Percentiles rank a stretch among this genome's conserved stretches.
phyloP scores from a whole-genome alignment of 108 stramenopile genomes.

The Skeletonema potamos region DNA sequence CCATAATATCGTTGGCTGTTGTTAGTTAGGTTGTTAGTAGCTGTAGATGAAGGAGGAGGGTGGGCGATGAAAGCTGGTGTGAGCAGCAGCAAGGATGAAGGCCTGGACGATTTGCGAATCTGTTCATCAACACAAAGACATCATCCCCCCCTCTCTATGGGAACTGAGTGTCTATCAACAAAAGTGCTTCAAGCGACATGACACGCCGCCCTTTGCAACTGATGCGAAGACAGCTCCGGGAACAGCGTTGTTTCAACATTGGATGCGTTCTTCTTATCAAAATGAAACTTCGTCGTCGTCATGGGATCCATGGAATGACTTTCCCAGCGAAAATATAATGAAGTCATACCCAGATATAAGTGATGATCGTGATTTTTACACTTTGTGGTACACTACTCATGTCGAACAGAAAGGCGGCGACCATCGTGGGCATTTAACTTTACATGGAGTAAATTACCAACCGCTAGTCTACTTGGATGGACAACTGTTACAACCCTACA shows the following conservation, averaged over 20 bases:
- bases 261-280: constrained; percentile 4
- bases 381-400: constrained; percentile 33
- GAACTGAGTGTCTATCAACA: background rate
- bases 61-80: background rate
- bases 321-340: constrained; percentile 25
- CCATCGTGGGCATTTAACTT: constrained; percentile 14
- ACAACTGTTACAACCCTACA: constrained; percentile 4
- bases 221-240: constrained; percentile 13
- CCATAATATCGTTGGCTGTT: no score
- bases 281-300: background rate
- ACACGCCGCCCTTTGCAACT: constrained; percentile 1
- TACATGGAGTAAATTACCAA: constrained; percentile 38
- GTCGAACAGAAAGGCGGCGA: background rate
- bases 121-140: background rate
- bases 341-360: constrained; percentile 30
- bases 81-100: background rate
- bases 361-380: constrained; percentile 34
- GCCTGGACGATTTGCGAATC: background rate
- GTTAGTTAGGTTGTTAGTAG: no score
- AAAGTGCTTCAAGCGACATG: constrained; percentile 17
- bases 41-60: background rate
- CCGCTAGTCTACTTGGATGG: constrained; percentile 29
- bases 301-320: constrained; percentile 33
- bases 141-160: constrained; percentile 23
- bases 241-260: constrained; percentile 33